Base-by-base conservation (phyloP, 1,284 basidiomycete species). In the Tylopilus orsonianus region DNA sequence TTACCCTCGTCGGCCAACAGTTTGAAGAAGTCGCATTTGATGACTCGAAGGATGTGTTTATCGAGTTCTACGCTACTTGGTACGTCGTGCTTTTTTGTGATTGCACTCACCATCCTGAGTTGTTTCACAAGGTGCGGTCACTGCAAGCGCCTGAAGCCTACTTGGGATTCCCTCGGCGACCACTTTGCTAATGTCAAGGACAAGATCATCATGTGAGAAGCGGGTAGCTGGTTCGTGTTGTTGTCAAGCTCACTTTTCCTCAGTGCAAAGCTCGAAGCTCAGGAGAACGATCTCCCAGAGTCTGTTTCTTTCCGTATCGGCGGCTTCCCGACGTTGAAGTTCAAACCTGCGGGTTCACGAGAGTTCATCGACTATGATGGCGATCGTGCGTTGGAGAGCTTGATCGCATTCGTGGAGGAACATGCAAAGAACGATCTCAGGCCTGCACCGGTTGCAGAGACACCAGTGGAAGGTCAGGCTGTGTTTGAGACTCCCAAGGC, bases 41-140 rank as follows among this genome's bases (percentile, higher is more conserved):
- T 66, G 87, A 94, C 55, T 74, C 77, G 49, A 97, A 97, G 77
- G 96, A 99, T 70, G 87, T 97, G 61, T 94, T 99, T 60, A 78
- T 97, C 61, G 97, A 99, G 74, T 95, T 97, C 73, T 98, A 93
- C 66, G 97, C 96, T 46, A 85, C 92, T 46, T 99, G 97, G 96
- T 97, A 75, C 14, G 78, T 60, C 8, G 35, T n/a, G 38, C 13
- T 40, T 23, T 41, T 14, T 18, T 30, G 29, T 40, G 32, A 10
- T 9, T 23, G 13, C 30, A 3, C 0, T 8, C 4, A 13, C 23
- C n/a, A 54, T 14, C 54, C 24, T n/a, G n/a, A n/a, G n/a, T 29
- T 37, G 22, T 0, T 9, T 24, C 50, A 16, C 55, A 55, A 90
- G 88, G 89, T 96, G 93, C 58, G 90, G 89, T 41, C 90, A 92